Base-by-base conservation (phyloP, 345 rosid genomes). In the Aquilaria malaccensis region DNA sequence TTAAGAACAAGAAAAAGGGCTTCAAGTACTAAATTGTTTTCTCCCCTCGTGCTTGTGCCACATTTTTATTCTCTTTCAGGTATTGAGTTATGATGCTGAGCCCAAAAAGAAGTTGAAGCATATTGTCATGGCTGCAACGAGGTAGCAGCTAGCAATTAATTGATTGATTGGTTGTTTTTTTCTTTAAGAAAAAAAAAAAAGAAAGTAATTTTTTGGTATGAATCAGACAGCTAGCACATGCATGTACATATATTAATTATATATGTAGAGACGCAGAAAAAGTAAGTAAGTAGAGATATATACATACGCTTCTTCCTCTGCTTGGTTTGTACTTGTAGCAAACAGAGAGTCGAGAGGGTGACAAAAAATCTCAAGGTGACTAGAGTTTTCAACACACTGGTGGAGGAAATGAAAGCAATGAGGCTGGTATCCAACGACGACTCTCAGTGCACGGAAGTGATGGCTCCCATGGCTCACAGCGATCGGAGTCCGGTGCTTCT, bases 381-480 rank as follows among this genome's bases (percentile, higher is more conserved):
- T 15, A 78, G 97, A 67, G 80, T 83, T 10, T 85, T 92, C 74
- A 81, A 76, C 13, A 87, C 93, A 5, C 72, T 87, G 55, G 91
- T 89, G 56, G 95, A 92, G 79, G 93, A 92, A 68, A 73, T 93
- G 94, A 89, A 70, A 70, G 98, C 97, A 72, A 93, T 93, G 70
- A 83, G 94, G 56, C 32, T 81, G 2, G 78, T 83, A 15, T 61
- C 80, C 3, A 55, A 61, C 15, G 95, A 81, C 54, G 94, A 81
- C 59, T 73, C 89, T 15, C 69, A 58, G 50, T 82, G 89, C 69
- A 84, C 94, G 6, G 92, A 93, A 51, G 86, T 93, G 56, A 85
- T 93, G 98, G 91, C 80, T 66, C 97, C 98, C 1, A 81, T 93
- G 76, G 97, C 83, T 61, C 94, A 72, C 47, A 62, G 88, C 47